A percentile compares a stretch with the other conserved stretches of the same genome.
Conservation (phyloP, 164 flowering plant species). For the Magnolia officinalis region DNA sequence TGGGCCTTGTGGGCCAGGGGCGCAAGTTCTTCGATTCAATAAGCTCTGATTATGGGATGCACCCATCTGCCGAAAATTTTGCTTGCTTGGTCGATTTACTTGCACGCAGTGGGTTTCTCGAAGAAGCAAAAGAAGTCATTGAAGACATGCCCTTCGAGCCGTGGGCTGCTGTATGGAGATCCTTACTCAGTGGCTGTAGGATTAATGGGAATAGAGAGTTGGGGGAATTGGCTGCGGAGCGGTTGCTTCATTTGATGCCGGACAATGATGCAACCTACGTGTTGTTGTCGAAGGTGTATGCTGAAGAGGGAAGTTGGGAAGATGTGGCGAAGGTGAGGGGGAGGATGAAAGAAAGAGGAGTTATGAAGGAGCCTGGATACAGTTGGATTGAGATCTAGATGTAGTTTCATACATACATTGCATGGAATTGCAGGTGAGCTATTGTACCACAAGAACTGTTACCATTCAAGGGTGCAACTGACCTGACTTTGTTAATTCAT, state of each 20-base stretch:
- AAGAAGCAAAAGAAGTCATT: slow-evolving; percentile 40
- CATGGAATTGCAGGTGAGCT: neutral
- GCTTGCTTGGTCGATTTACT: slow-evolving; percentile 56
- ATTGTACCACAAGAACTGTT: neutral
- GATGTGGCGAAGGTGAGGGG: slow-evolving; percentile 33
- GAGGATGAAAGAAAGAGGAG: slow-evolving; percentile 25
- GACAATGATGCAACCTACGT: slow-evolving; percentile 35
- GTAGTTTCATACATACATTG: neutral
- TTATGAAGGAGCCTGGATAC: slow-evolving; percentile 31
- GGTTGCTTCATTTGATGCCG: slow-evolving; percentile 35
- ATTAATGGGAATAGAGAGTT: slow-evolving; percentile 39
- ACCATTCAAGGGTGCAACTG: too few relatives aligned
- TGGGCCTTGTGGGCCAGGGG: slow-evolving; percentile 46
- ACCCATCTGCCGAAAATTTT: slow-evolving; percentile 38
- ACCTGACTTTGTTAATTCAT: too few relatives aligned
- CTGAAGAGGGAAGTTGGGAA: slow-evolving; percentile 43
- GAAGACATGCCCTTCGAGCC: slow-evolving; percentile 51
- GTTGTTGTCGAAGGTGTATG: slow-evolving; percentile 34
- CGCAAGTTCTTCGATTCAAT: slow-evolving; percentile 34
- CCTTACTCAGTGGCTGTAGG: slow-evolving; percentile 53
- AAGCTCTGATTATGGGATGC: slow-evolving; percentile 23
- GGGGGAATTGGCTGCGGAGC: slow-evolving; percentile 39
- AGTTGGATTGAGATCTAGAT: slow-evolving; percentile 36
- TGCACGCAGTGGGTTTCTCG: slow-evolving; percentile 46
- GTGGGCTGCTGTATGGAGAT: slow-evolving; percentile 53